phyloP scores from a whole-genome alignment of 768 basidiomycete genomes.

The Auricularia cornea region DNA sequence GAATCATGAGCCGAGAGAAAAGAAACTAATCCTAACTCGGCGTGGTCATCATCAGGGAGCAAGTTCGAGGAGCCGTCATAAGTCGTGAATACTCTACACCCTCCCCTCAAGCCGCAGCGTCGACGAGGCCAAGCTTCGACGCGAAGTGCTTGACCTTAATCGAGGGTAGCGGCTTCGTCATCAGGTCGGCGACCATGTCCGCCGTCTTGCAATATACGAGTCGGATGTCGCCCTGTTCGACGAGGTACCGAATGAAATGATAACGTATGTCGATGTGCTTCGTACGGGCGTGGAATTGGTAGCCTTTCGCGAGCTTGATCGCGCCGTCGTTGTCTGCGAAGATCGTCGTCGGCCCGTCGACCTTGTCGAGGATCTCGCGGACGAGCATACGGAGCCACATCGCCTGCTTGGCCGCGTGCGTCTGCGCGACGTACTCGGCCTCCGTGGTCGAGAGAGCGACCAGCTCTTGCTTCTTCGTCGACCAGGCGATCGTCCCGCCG shows the following conservation, averaged over 20 bases:
- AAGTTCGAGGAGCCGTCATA: too few relatives aligned
- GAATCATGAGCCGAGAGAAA: too few relatives aligned
- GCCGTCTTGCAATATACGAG: slow-evolving; percentile 14
- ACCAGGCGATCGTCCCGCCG: slow-evolving; percentile 25
- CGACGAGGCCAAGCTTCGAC: too few relatives aligned
- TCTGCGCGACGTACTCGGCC: slow-evolving; percentile 31
- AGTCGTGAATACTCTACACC: too few relatives aligned
- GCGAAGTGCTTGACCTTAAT: too few relatives aligned
- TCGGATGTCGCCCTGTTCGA: slow-evolving; percentile 12
- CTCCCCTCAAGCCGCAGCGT: too few relatives aligned
- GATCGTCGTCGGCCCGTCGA: too few relatives aligned
- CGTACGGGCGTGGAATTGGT: slow-evolving; percentile 24
- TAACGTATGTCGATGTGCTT: slow-evolving; percentile 32
- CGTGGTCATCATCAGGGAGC: too few relatives aligned
- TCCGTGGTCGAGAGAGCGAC: slow-evolving; percentile 30
- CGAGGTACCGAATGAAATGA: slow-evolving; percentile 26
- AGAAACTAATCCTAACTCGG: too few relatives aligned
- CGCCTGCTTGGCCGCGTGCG: slow-evolving; percentile 18
- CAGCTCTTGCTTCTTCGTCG: slow-evolving; percentile 22
- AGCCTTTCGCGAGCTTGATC: slow-evolving; percentile 22
- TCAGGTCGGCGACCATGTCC: slow-evolving; percentile 16
- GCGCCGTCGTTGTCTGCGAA: slow-evolving; percentile 22
- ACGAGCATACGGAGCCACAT: slow-evolving; percentile 12
- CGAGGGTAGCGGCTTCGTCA: not conserved
- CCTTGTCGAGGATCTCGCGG: not conserved